Percentiles rank a stretch among this genome's conserved stretches.
phyloP scores from a whole-genome alignment of 306 rosid species.

The Glycine latifolia region DNA sequence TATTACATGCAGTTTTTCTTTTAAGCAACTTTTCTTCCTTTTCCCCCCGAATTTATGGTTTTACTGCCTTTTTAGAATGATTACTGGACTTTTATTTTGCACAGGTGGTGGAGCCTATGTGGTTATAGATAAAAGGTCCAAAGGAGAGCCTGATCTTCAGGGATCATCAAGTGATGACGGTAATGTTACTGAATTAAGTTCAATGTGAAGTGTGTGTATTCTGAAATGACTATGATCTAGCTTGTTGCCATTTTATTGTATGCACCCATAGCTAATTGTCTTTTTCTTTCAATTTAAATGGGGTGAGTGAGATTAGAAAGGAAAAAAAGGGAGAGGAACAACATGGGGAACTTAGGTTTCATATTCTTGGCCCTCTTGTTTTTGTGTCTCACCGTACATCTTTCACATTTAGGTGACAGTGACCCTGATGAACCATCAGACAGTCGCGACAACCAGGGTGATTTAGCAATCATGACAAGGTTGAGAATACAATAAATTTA shows the following conservation, averaged over 20 bases:
- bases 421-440: slow-evolving; percentile 80
- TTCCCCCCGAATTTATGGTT: neutral
- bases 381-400: slow-evolving; percentile 49
- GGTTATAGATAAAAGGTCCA: slow-evolving; percentile 87
- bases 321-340: slow-evolving; percentile 4
- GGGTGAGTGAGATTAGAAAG: slow-evolving; percentile 25
- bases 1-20: neutral
- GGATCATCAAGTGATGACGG: slow-evolving; percentile 88
- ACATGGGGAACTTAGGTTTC: slow-evolving; percentile 26
- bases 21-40: slow-evolving; percentile 24
- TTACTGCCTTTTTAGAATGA: slow-evolving; percentile 21
- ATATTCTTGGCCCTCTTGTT: slow-evolving; percentile 42
- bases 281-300: slow-evolving; percentile 29
- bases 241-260: slow-evolving; percentile 19
- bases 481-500: slow-evolving; percentile 50
- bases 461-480: slow-evolving; percentile 64
- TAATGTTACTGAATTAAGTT: slow-evolving; percentile 49
- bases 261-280: slow-evolving; percentile 2
- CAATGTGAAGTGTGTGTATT: slow-evolving; percentile 26
- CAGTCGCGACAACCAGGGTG: slow-evolving; percentile 60
- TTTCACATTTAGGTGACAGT: slow-evolving; percentile 73
- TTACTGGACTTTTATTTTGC: slow-evolving; percentile 39
- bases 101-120: slow-evolving; percentile 90
- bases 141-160: slow-evolving; percentile 64
- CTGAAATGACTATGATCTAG: slow-evolving; percentile 20